Evolutionary conservation across 768 basidiomycete species (phyloP).

Genomic region (Hericium rajendrae): DNA sequence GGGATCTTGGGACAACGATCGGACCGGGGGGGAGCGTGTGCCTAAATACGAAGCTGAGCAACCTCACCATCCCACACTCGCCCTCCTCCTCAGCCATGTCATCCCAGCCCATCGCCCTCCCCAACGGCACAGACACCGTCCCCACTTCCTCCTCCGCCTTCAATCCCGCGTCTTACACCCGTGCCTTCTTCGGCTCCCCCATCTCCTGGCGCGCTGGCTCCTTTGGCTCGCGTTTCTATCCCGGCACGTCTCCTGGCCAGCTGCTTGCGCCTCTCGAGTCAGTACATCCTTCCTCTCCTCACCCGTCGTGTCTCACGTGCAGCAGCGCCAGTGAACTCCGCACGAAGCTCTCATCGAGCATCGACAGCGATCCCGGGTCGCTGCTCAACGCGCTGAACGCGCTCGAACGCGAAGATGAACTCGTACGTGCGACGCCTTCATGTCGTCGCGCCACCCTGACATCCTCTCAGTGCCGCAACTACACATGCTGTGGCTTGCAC

Average conservation of each 20-base stretch:
- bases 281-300: conserved; percentile 19
- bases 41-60: neutral
- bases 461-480: conserved; percentile 61
- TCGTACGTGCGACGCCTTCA: conserved; percentile 34
- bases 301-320: neutral
- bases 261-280: conserved; percentile 59
- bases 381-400: conserved; percentile 59
- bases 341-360: conserved; percentile 37
- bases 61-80: neutral
- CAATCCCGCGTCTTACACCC: conserved; percentile 57
- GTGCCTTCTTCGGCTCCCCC: conserved; percentile 63
- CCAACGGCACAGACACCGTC: conserved; percentile 27
- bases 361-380: conserved; percentile 49
- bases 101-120: conserved; percentile 38
- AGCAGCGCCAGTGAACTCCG: neutral
- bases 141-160: conserved; percentile 44
- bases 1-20: neutral
- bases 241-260: conserved; percentile 50
- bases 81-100: conserved; percentile 5
- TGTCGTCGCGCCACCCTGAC: neutral
- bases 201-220: conserved; percentile 63
- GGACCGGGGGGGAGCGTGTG: neutral
- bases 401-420: conserved; percentile 63
- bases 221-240: conserved; percentile 53
- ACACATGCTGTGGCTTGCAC: conserved; percentile 80